These are phyloP conservation scores for Monosporascus cannonballus DNA, from an alignment of 2,329 filamentous ascomycete genomes.

Conservation along the genomic window DNA sequence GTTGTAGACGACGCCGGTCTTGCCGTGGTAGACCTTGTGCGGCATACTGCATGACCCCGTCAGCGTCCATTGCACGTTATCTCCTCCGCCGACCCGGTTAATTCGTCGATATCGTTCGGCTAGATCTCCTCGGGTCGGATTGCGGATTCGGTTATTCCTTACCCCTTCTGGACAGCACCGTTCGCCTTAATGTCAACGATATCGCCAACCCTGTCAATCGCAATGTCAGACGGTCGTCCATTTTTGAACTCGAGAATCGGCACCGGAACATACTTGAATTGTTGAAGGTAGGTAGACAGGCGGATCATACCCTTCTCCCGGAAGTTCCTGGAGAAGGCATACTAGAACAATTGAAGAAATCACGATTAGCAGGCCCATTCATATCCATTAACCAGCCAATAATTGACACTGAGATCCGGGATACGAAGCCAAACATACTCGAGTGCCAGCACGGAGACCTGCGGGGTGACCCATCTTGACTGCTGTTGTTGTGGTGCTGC, in stretches of 20 bases:
- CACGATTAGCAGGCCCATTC: no score
- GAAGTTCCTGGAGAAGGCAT: conserved; percentile 92
- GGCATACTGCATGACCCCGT: conserved; percentile 63
- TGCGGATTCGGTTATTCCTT: conserved; percentile 38
- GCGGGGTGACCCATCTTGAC: conserved; percentile 79
- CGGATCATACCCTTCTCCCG: conserved; percentile 92
- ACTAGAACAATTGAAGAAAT: conserved; percentile 36
- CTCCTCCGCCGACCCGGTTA: conserved; percentile 2
- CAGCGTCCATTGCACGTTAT: no score
- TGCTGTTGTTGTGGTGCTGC: conserved; percentile 40
- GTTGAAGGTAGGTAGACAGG: conserved; percentile 88
- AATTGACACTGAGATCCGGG: no score
- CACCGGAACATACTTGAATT: conserved; percentile 67
- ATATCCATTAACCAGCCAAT: no score
- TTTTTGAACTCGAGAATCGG: conserved; percentile 7
- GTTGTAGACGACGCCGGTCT: conserved; percentile 98
- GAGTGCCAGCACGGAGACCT: conserved; percentile 82
- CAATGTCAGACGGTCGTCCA: conserved; percentile 34
- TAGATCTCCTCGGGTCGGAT: conserved; percentile 6
- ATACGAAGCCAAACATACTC: conserved; percentile 49
- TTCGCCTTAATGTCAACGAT: conserved; percentile 99
- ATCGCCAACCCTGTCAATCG: conserved; percentile 71
- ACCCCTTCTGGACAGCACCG: conserved; percentile 98
- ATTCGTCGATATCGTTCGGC: conserved; percentile 4
- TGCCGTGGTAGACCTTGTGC: conserved; percentile 99